phyloP scores from a whole-genome alignment of 768 basidiomycete genomes.

The Serendipita sp. region DNA sequence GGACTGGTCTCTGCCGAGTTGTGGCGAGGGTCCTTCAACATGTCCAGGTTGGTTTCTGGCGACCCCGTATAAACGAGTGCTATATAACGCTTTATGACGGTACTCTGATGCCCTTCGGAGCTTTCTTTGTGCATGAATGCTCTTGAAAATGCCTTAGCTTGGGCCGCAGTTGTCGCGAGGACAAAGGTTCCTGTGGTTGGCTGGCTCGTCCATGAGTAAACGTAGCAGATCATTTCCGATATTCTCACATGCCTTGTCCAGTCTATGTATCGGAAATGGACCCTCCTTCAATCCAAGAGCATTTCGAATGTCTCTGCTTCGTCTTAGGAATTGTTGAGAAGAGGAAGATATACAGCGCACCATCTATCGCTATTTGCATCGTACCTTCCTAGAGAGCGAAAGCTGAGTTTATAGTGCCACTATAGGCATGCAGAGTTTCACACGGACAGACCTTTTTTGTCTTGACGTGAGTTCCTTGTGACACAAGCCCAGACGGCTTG shows the following conservation, averaged over 20 bases:
- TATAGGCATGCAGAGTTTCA: background rate
- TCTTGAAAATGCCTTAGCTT: background rate
- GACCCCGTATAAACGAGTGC: background rate
- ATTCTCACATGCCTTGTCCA: background rate
- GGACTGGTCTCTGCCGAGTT: too few species aligned
- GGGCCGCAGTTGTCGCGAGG: background rate
- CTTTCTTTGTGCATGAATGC: background rate
- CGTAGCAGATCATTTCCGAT: background rate
- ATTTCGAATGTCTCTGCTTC: background rate
- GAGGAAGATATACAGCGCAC: background rate
- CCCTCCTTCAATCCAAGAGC: background rate
- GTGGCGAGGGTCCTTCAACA: too few species aligned
- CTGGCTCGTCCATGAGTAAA: background rate
- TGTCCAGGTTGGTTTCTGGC: background rate
- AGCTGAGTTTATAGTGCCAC: background rate
- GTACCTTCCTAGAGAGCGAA: background rate
- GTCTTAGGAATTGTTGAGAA: background rate
- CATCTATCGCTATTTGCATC: background rate
- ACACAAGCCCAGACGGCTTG: conserved; percentile 3
- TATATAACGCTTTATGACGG: background rate
- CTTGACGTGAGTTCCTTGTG: background rate
- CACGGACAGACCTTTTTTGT: background rate
- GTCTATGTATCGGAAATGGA: background rate
- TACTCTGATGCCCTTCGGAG: background rate
- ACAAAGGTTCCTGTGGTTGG: background rate